A percentile compares a stretch with the other conserved stretches of the same genome.
These are phyloP conservation scores for Cryptosporidium meleagridis DNA, from an alignment of 169 alveolate species.

Conservation along the genomic window DNA sequence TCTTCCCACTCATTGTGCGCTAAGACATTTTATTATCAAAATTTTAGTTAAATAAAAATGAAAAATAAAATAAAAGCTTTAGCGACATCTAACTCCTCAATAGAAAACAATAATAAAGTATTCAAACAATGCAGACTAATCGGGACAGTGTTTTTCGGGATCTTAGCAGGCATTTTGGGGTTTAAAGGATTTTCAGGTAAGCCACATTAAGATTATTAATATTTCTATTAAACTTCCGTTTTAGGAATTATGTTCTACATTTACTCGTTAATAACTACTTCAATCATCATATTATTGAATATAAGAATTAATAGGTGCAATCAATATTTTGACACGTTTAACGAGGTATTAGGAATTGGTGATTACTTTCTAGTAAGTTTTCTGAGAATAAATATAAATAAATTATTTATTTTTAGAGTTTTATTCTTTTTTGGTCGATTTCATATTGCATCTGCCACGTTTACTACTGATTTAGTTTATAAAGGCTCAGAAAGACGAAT, in stretches of 20 bases:
- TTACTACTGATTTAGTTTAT: neutral
- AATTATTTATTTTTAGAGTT: slow-evolving; percentile 8
- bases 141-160: slow-evolving; percentile 17
- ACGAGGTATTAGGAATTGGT: slow-evolving; percentile 1
- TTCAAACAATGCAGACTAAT: slow-evolving; percentile 40
- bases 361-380: slow-evolving; percentile 59
- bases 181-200: slow-evolving; percentile 47
- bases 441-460: slow-evolving; percentile 45
- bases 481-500: neutral
- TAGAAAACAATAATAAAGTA: slow-evolving; percentile 29
- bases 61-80: neutral
- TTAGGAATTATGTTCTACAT: slow-evolving; percentile 28
- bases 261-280: neutral
- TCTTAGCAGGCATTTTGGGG: slow-evolving; percentile 51
- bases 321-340: neutral
- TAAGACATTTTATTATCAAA: neutral
- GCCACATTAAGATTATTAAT: neutral
- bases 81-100: slow-evolving; percentile 1
- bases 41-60: neutral
- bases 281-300: neutral
- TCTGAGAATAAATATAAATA: neutral
- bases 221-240: neutral
- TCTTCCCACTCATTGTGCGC: neutral
- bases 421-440: slow-evolving; percentile 42
- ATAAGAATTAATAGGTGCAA: neutral